These are phyloP conservation scores for Podila epigama DNA, from an alignment of 192 early-diverging fungal species.

Conservation along the genomic window DNA sequence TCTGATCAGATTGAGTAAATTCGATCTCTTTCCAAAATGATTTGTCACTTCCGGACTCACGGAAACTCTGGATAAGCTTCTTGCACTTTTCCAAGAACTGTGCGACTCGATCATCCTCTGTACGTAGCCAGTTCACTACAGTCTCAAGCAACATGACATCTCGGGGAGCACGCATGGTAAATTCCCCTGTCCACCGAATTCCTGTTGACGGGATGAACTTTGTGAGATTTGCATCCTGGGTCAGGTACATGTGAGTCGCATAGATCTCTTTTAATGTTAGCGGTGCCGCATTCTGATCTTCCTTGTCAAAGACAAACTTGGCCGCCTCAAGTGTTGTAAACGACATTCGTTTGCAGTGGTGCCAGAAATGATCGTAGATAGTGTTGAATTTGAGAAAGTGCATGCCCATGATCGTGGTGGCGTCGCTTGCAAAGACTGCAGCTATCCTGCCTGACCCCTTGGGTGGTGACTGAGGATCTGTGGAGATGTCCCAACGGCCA, in stretches of 20 bases:
- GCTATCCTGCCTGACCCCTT: conserved; percentile 13
- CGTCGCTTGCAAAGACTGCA: conserved; percentile 39
- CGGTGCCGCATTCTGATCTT: conserved; percentile 12
- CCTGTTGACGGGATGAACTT: conserved; percentile 53
- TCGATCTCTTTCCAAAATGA: conserved; percentile 21
- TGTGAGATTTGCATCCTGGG: conserved; percentile 59
- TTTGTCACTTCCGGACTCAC: conserved; percentile 10
- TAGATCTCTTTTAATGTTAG: conserved; percentile 50
- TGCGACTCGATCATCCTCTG: conserved; percentile 46
- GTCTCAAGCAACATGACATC: conserved; percentile 53
- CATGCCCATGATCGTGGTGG: conserved; percentile 41
- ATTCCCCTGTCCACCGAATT: conserved; percentile 58
- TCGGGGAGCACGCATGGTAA: conserved; percentile 53
- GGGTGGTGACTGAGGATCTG: conserved; percentile 7
- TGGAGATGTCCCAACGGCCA: conserved; percentile 7
- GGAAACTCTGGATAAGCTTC: conserved; percentile 23
- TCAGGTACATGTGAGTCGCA: conserved; percentile 66
- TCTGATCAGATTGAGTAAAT: conserved; percentile 57
- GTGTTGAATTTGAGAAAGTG: conserved; percentile 40
- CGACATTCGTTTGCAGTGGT: conserved; percentile 13
- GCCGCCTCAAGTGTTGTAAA: conserved; percentile 43
- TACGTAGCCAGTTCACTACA: conserved; percentile 61
- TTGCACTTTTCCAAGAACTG: conserved; percentile 61
- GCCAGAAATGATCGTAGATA: conserved; percentile 46
- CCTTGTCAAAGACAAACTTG: conserved; percentile 39